Conservation (phyloP, 495 filamentous ascomycete genomes). For the Xylaria castorea region DNA sequence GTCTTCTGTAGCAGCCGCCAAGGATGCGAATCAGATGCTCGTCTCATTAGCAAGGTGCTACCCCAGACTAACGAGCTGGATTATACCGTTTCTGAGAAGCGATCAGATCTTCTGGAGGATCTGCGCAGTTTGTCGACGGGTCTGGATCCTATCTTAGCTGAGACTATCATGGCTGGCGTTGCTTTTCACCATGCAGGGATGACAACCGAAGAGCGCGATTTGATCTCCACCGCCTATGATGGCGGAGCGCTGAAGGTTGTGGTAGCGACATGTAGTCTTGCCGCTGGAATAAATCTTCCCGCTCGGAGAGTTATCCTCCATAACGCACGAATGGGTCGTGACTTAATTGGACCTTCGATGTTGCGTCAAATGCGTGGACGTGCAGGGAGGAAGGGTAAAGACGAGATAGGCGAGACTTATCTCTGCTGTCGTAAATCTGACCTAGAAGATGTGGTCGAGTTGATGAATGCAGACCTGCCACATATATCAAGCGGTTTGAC, state of each 20-base stretch:
- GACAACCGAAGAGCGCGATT: conserved; percentile 79
- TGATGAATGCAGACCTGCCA: conserved; percentile 78
- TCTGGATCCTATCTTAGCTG: conserved; percentile 70
- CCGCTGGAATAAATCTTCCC: conserved; percentile 81
- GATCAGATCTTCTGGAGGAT: conserved; percentile 71
- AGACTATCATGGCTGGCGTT: conserved; percentile 69
- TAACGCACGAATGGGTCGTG: conserved; percentile 77
- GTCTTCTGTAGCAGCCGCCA: conserved; percentile 77
- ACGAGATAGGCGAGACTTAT: conserved; percentile 81
- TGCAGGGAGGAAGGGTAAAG: conserved; percentile 83
- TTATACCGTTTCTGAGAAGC: conserved; percentile 58
- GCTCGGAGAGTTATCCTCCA: conserved; percentile 82
- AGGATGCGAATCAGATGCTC: conserved; percentile 68
- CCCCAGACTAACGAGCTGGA: conserved; percentile 53
- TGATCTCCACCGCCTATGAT: conserved; percentile 77
- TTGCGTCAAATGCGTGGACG: conserved; percentile 83
- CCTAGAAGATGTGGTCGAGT: conserved; percentile 69
- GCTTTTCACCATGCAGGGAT: conserved; percentile 86
- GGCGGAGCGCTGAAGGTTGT: conserved; percentile 72
- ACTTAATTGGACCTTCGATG: conserved; percentile 77
- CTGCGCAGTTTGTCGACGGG: conserved; percentile 71
- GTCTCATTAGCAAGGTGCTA: conserved; percentile 68
- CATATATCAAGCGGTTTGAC: conserved; percentile 72
- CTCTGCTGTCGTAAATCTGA: conserved; percentile 76
- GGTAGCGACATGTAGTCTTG: conserved; percentile 82